Evolutionary conservation across 2,329 filamentous ascomycete genomes (phyloP).

Genomic region (Beauveria brongniartii): DNA sequence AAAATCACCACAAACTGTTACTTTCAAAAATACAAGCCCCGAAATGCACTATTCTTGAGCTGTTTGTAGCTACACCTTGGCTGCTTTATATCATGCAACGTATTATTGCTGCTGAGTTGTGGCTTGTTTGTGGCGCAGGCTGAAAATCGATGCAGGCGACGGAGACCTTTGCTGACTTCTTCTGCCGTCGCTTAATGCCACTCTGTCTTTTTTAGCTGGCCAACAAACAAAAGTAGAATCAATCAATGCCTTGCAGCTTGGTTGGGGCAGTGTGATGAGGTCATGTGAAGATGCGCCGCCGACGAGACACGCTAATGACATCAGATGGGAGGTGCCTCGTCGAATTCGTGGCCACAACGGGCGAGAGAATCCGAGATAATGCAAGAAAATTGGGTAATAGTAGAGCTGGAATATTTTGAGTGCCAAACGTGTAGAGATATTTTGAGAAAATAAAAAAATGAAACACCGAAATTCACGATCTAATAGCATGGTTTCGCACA

Average conservation of each 20-base stretch:
- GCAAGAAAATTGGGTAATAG: neutral
- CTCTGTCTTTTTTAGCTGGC: neutral
- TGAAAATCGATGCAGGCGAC: neutral
- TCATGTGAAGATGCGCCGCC: slow-evolving; percentile 1
- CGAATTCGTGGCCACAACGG: neutral
- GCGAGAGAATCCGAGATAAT: neutral
- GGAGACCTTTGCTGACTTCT: neutral
- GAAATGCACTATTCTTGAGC: neutral
- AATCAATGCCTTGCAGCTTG: neutral
- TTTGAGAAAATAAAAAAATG: neutral
- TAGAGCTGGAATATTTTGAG: too few species aligned
- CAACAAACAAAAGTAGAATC: neutral
- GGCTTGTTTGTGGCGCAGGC: neutral
- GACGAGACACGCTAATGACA: neutral
- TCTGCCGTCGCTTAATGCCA: neutral
- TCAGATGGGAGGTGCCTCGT: neutral
- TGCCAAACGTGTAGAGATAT: too few species aligned
- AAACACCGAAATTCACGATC: neutral
- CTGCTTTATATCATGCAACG: too few species aligned
- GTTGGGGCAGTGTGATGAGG: neutral
- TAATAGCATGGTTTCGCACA: neutral
- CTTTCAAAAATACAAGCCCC: neutral
- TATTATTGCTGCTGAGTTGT: neutral
- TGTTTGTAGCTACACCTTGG: neutral
- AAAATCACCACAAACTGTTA: neutral